phyloP scores from a whole-genome alignment of 2,329 filamentous ascomycete species.

The Ascochyta clinopodiicola region DNA sequence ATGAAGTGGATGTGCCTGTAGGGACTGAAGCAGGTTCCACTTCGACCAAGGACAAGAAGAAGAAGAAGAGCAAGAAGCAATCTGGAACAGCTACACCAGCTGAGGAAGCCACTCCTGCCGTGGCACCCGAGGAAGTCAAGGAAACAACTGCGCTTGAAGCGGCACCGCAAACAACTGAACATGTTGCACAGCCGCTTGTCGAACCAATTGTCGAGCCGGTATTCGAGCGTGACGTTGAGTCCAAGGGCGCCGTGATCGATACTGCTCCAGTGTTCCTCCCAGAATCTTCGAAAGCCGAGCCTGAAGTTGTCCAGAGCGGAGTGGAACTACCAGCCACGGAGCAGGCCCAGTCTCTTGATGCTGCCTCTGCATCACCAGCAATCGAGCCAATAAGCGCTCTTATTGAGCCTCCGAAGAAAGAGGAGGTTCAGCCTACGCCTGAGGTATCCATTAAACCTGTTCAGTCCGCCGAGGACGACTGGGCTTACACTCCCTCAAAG shows the following conservation, averaged over 20 bases:
- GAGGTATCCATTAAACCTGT: constrained; percentile 21
- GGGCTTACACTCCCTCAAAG: constrained; percentile 15
- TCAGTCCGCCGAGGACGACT: constrained; percentile 9
- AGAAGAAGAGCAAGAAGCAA: constrained; percentile 30
- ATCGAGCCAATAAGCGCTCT: neutral
- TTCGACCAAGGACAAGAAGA: constrained; percentile 20
- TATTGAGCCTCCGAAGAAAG: neutral
- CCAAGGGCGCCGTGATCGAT: neutral
- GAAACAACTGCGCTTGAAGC: neutral
- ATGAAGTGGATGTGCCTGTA: neutral
- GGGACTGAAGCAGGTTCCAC: neutral
- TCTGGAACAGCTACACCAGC: constrained; percentile 13
- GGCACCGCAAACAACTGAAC: neutral
- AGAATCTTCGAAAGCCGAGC: neutral
- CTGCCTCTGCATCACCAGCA: neutral
- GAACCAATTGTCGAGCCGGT: neutral
- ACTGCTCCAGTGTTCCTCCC: neutral
- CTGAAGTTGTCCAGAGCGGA: neutral
- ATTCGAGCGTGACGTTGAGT: neutral
- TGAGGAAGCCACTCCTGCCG: neutral
- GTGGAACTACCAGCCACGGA: neutral
- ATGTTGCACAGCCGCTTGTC: neutral
- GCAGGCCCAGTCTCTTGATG: neutral
- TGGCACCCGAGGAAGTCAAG: neutral
- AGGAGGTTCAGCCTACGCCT: constrained; percentile 5